Base-by-base conservation (phyloP, 441 rosid species). In the Jatropha podagrica region DNA sequence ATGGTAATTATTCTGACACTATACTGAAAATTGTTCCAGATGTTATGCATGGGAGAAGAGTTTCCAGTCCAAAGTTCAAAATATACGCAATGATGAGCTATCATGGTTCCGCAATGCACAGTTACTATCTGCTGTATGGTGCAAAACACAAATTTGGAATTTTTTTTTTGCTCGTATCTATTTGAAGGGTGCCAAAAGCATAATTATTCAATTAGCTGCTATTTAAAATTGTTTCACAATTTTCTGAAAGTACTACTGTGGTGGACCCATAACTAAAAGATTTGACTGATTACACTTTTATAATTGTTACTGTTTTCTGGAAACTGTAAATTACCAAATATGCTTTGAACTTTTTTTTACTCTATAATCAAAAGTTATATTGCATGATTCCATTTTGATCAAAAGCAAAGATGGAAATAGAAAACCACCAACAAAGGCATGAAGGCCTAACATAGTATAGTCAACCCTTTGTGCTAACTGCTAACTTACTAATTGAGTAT, bases 11-110 rank as follows among this genome's bases (percentile, higher is more conserved):
- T 81, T 51, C 60, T 71, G 55, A 74, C 68, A 56, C 48, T 73
- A 4, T 11, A 60, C 58, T 79, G 18, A 42, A 68, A 64, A 68
- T 68, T 77, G 56, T 69, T 83, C 78, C 85, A 96, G 99, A 85
- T 92, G 97, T 75, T 96, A 94, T 85, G 97, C 97, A 44, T 96
- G 99, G 99, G 99, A 96, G 82, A 87, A 86, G 81, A 96, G 98
- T 87, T 91, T 96, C 73, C 94, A 91, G 76, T 79, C 89, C 60
- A 89, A 91, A 83, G 85, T 96, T 78, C 89, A 88, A 80, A 86
- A 79, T 58, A 85, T 92, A 37, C 87, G 98, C 72, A 77, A 79
- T 65, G 92, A 93, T 72, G 98, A 96, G 80, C 85, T 96, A 56
- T 90, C 89, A 73, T 92, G 98, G 98, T 91, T 90, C 84, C 89